Conservation (phyloP, 169 alveolate genomes). For the Blepharisma undulans region DNA sequence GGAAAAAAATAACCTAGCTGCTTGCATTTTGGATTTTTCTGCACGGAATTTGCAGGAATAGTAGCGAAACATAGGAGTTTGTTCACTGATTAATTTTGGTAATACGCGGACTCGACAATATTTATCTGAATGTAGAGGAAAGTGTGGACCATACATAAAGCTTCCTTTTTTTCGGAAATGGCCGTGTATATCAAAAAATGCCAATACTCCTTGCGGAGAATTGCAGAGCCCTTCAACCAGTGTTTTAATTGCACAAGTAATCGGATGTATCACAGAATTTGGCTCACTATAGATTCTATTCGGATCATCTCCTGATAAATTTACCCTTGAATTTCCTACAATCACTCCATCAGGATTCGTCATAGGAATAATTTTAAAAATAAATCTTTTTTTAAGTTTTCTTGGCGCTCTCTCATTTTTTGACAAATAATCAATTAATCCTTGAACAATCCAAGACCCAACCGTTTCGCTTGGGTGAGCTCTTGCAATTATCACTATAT, state of each 20-base stretch:
- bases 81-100: slow-evolving; percentile 53
- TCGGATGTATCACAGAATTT: slow-evolving; percentile 48
- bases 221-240: slow-evolving; percentile 37
- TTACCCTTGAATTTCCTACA: slow-evolving; percentile 83
- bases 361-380: slow-evolving; percentile 85
- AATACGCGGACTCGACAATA: slow-evolving; percentile 39
- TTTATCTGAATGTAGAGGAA: slow-evolving; percentile 40
- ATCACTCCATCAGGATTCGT: slow-evolving; percentile 88
- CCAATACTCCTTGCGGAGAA: slow-evolving; percentile 30
- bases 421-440: slow-evolving; percentile 70
- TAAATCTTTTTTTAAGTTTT: slow-evolving; percentile 55
- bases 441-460: slow-evolving; percentile 76
- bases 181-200: slow-evolving; percentile 58
- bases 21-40: slow-evolving; percentile 54
- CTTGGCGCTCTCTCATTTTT: slow-evolving; percentile 57
- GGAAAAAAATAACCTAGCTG: slow-evolving; percentile 60
- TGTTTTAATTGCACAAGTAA: slow-evolving; percentile 44
- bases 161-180: slow-evolving; percentile 60
- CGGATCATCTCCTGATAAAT: slow-evolving; percentile 80
- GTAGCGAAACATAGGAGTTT: slow-evolving; percentile 51
- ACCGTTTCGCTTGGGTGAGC: slow-evolving; percentile 89
- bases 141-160: slow-evolving; percentile 63
- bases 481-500: slow-evolving; percentile 68
- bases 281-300: slow-evolving; percentile 80
- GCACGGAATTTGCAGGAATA: slow-evolving; percentile 55